phyloP scores from a whole-genome alignment of 176 grass and related monocot genomes.

The Leersia perrieri region DNA sequence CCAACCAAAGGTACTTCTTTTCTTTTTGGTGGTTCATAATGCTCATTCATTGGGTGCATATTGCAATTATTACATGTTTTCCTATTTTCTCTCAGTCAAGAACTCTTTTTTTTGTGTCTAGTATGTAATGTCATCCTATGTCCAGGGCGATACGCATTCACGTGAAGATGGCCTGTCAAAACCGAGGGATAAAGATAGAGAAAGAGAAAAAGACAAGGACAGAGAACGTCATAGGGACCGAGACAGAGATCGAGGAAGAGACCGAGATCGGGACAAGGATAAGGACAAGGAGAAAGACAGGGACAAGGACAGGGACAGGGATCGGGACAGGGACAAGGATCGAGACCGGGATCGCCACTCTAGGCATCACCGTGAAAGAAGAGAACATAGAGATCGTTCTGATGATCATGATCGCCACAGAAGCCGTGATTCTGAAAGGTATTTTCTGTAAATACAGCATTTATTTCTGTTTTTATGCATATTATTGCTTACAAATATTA shows the following conservation, averaged over 20 bases:
- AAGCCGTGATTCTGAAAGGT: constrained; percentile 54
- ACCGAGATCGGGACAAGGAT: constrained; percentile 40
- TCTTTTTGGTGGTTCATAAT: not conserved
- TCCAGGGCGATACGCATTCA: constrained; percentile 45
- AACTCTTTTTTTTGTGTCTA: not conserved
- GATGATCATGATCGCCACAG: constrained; percentile 69
- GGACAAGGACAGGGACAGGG: constrained; percentile 33
- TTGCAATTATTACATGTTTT: not conserved
- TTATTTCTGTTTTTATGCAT: constrained; percentile 2
- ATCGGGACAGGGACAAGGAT: constrained; percentile 32
- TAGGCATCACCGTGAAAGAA: constrained; percentile 42
- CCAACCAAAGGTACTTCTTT: not conserved
- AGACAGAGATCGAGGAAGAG: constrained; percentile 56
- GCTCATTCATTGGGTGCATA: not conserved
- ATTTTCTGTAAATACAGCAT: not conserved
- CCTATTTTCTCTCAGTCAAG: not conserved
- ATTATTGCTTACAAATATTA: not conserved
- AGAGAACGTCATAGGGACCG: constrained; percentile 61
- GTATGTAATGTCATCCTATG: constrained; percentile 13
- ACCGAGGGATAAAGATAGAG: constrained; percentile 69
- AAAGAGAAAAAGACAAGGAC: constrained; percentile 60
- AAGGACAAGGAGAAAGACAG: constrained; percentile 29
- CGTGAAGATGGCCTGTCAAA: constrained; percentile 68
- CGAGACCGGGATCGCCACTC: constrained; percentile 28
- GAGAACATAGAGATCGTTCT: constrained; percentile 53